A percentile compares a stretch with the other conserved stretches of the same genome.
These are phyloP conservation scores for Trametes elegans DNA, from an alignment of 768 basidiomycete species.

Conservation along the genomic window DNA sequence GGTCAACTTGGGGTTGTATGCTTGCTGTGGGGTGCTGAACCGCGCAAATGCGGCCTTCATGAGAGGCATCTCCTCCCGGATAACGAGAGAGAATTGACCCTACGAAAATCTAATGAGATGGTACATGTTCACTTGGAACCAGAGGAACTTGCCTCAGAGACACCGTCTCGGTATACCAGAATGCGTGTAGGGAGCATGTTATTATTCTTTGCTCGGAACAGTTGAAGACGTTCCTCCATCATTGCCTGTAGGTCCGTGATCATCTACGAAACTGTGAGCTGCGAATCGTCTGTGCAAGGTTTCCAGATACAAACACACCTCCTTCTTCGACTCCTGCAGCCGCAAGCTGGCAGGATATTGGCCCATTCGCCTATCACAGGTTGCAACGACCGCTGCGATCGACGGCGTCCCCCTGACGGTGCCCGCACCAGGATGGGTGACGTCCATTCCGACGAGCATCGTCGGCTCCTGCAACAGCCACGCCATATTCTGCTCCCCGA, in stretches of 20 bases:
- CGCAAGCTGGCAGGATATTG: constrained; percentile 51
- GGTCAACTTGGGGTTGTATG: constrained; percentile 47
- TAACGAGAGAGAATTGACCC: constrained; percentile 50
- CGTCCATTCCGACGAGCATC: constrained; percentile 60
- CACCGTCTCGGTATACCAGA: constrained; percentile 70
- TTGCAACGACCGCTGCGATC: constrained; percentile 55
- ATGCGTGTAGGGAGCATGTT: constrained; percentile 43
- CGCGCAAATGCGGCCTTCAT: constrained; percentile 42
- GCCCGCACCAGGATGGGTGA: constrained; percentile 78
- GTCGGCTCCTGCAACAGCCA: constrained; percentile 43
- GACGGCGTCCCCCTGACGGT: constrained; percentile 57
- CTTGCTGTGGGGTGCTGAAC: constrained; percentile 35
- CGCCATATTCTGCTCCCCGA: constrained; percentile 37
- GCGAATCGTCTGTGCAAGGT: constrained; percentile 21
- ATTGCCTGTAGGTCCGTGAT: constrained; percentile 46
- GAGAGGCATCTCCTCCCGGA: constrained; percentile 41
- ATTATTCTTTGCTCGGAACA: constrained; percentile 37
- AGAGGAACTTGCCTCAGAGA: constrained; percentile 57
- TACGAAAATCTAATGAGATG: constrained; percentile 12
- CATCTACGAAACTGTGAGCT: too few relatives aligned
- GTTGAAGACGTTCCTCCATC: constrained; percentile 46
- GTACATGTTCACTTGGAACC: neutral
- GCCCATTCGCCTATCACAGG: constrained; percentile 41
- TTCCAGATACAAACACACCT: constrained; percentile 42
- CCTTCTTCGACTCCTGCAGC: constrained; percentile 62